Base-by-base conservation (phyloP, 495 filamentous ascomycete species). In the Beverwykella pulmonaria region DNA sequence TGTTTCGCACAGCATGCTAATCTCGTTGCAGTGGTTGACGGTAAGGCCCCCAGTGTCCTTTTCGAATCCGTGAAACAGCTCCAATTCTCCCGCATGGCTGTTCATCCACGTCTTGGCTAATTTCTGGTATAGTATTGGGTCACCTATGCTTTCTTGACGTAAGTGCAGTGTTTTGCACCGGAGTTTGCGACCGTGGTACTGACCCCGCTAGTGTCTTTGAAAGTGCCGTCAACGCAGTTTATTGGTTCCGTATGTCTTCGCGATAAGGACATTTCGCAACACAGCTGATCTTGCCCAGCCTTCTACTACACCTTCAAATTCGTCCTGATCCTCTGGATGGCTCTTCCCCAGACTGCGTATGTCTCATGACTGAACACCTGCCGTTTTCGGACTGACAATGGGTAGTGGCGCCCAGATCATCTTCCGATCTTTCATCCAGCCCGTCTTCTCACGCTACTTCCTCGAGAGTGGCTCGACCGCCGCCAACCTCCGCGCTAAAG, bases 261-360 rank as follows among this genome's bases (percentile, higher is more conserved):
- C 4, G 15, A 19, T 20, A 34, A 23, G n/a, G 19, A 23, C 15
- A 1, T n/a, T 22, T 39, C 30, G 19, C 36, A 23, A 50, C n/a
- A 60, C 15, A 58, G 20, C 58, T 67, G 25, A 57, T 34, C 26
- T 34, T 34, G 9, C 10, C 55, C 61, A 87, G 85, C 94, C 74
- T 99, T 99, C 86, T 99, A 99, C 87, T 99, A 92, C 81, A 94
- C 93, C 80, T 98, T 98, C 89, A 99, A 99, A 83, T 96, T 99
- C 75, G 84, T 92, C 74, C 86, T 97, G 74, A 82, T 97, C 72
- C 86, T 99, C 75, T 99, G 95, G 95, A 91, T 98, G 80, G 88
- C 93, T 69, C 91, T 99, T 66, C 94, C 94, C 71, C 87, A 91
- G 79, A 95, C 92, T 82, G 82, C 81, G 94, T 98, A 88, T 76